A percentile compares a stretch with the other conserved stretches of the same genome.
Conservation (phyloP, 2,329 filamentous ascomycete species). For the Mycosphaerelloides madeirae region DNA sequence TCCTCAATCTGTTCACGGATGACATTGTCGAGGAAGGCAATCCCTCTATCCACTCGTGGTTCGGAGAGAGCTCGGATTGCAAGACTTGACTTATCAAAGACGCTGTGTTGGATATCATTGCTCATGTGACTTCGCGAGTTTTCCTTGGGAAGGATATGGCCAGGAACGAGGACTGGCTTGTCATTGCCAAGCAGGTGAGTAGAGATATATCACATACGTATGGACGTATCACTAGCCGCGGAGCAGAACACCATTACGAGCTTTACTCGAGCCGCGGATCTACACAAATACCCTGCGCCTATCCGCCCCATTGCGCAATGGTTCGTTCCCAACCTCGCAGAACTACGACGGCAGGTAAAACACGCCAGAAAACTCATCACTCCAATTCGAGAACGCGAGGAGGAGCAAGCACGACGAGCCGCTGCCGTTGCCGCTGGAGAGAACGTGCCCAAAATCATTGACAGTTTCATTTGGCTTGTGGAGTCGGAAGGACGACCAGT, state of each 20-base stretch:
- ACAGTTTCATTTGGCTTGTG: not conserved
- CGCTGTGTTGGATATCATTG: constrained; percentile 33
- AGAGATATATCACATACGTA: too few species aligned
- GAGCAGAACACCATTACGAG: too few species aligned
- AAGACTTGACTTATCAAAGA: constrained; percentile 19
- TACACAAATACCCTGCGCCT: not conserved
- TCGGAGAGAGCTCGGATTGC: constrained; percentile 5
- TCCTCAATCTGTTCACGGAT: constrained; percentile 9
- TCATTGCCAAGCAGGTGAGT: too few species aligned
- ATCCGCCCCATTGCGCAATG: not conserved
- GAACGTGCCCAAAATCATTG: not conserved
- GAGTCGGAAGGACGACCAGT: not conserved
- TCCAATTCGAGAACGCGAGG: too few species aligned
- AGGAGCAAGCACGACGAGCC: too few species aligned
- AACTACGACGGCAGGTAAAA: not conserved
- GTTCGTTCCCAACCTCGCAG: not conserved
- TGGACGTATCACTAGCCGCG: too few species aligned
- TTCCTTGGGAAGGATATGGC: constrained; percentile 36
- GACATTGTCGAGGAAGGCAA: constrained; percentile 5
- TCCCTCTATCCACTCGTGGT: constrained; percentile 3
- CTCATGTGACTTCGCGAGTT: constrained; percentile 29
- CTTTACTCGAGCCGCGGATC: not conserved
- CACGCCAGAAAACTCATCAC: not conserved
- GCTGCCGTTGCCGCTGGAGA: too few species aligned
- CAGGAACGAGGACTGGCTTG: constrained; percentile 37